Conservation (phyloP, 2,329 filamentous ascomycete species). For the Fusarium coffeatum region DNA sequence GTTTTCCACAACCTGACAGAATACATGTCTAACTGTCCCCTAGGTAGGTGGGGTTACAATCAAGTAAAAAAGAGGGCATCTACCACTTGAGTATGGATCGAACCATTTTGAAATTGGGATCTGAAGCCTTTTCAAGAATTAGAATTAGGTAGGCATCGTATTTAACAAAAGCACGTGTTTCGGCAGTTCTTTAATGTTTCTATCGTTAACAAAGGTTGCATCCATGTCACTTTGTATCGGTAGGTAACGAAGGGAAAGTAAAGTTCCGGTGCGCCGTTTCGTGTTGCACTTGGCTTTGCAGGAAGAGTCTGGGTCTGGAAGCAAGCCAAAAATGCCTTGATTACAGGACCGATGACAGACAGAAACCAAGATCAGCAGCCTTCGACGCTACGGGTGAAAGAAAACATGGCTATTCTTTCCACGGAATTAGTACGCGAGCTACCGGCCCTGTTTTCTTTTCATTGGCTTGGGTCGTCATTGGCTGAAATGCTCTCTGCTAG, state of each 20-base stretch:
- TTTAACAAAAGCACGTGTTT: conserved; percentile 16
- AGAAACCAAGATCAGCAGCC: conserved; percentile 51
- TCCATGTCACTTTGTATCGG: background rate
- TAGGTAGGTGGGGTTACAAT: background rate
- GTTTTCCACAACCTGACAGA: background rate
- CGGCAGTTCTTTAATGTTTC: conserved; percentile 8
- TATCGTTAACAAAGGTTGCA: background rate
- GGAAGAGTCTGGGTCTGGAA: background rate
- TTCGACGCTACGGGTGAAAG: conserved; percentile 9
- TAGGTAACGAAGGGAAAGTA: background rate
- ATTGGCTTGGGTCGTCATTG: background rate
- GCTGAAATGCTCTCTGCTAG: background rate
- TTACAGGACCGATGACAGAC: conserved; percentile 48
- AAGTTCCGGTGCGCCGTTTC: background rate
- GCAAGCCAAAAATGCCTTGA: conserved; percentile 18
- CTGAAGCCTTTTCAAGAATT: background rate
- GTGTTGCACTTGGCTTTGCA: background rate
- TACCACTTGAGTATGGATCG: conserved; percentile 30
- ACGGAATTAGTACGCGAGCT: background rate
- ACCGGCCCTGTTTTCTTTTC: conserved; percentile 12
- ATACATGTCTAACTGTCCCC: background rate
- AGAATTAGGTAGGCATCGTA: background rate
- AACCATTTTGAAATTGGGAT: conserved; percentile 1
- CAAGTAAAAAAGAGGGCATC: background rate
- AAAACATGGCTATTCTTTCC: conserved; percentile 10